Base-by-base conservation (phyloP, 441 rosid species). In the Corymbia calophylla region DNA sequence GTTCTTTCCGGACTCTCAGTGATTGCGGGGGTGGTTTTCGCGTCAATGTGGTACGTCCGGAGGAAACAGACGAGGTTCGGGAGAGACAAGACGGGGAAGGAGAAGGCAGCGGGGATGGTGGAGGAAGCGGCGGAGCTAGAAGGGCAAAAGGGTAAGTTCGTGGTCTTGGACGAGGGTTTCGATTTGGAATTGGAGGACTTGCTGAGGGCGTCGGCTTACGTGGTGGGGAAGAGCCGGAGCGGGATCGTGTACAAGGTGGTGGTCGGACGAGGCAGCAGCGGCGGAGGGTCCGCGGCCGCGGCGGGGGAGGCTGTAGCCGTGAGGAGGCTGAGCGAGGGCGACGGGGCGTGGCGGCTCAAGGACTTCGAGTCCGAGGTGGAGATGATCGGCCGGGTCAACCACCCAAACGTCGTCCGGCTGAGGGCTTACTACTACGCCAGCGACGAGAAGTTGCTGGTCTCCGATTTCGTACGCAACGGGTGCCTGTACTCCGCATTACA, bases 151-250 rank as follows among this genome's bases (percentile, higher is more conserved):
- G 96, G 97, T 91, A 96, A 95, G 92, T 95, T 95, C 87, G 91
- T 92, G 23, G 95, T 94, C 66, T 55, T 96, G 4, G 99, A 97
- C 53, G 99, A 96, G 82, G 97, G 97, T 68, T 97, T 97, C 88
- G 91, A 91, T 92, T 88, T 97, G 86, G 99, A 97, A 85, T 91
- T 97, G 8, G 99, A 97, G 92, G 99, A 96, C 91, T 88, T 97
- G 93, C 88, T 97, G 88, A 95, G 99, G 94, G 99, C 99, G 16
- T 96, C 99, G 3, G 99, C 99, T 7, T 95, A 93, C 90, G 99
- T 97, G 55, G 95, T 94, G 44, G 99, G 99, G 35, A 97, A 97
- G 90, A 93, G 97, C 62, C 93, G 95, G 93, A 94, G 95, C 87
- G 99, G 99, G 88, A 97, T 97, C 1, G 94, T 97, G 86, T 97